Evolutionary conservation across 2,329 filamentous ascomycete genomes (phyloP).

Genomic region (Grosmannia clavigera): DNA sequence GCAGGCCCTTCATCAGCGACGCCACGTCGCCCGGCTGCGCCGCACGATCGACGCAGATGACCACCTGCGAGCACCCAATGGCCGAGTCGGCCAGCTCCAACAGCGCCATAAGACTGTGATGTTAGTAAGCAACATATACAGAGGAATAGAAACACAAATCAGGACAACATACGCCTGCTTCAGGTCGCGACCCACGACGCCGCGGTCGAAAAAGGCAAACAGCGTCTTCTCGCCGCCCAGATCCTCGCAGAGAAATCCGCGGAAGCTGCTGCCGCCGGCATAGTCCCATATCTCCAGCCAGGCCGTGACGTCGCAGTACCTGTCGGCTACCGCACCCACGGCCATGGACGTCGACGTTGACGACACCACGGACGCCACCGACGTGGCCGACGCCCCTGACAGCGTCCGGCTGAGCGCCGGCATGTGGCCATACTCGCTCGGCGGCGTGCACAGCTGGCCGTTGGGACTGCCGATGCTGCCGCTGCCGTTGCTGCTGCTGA

Average conservation of each 20-base stretch:
- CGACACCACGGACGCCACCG: constrained; percentile 7
- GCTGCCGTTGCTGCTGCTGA: constrained; percentile 12
- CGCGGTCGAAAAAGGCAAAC: constrained; percentile 75
- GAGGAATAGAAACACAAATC: neutral
- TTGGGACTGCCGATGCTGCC: constrained; percentile 10
- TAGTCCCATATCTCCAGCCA: constrained; percentile 83
- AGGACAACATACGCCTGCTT: constrained; percentile 64
- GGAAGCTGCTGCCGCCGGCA: constrained; percentile 68
- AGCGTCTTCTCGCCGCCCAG: constrained; percentile 48
- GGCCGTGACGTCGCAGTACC: constrained; percentile 32
- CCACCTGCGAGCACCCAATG: constrained; percentile 63
- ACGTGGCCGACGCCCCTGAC: constrained; percentile 12
- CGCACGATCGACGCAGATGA: constrained; percentile 68
- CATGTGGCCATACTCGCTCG: constrained; percentile 30
- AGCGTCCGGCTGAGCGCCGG: constrained; percentile 17
- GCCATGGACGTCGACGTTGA: neutral
- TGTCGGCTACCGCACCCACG: constrained; percentile 1
- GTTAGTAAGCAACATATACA: constrained; percentile 3
- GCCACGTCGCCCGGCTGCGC: constrained; percentile 50
- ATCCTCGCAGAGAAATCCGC: constrained; percentile 68
- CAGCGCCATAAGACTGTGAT: constrained; percentile 67
- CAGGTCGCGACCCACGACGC: constrained; percentile 60
- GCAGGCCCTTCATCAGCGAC: constrained; percentile 65
- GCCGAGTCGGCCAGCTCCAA: constrained; percentile 75
- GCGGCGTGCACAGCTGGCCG: constrained; percentile 28